Conservation (phyloP, 106 monocot species). For the Allium cepa region DNA sequence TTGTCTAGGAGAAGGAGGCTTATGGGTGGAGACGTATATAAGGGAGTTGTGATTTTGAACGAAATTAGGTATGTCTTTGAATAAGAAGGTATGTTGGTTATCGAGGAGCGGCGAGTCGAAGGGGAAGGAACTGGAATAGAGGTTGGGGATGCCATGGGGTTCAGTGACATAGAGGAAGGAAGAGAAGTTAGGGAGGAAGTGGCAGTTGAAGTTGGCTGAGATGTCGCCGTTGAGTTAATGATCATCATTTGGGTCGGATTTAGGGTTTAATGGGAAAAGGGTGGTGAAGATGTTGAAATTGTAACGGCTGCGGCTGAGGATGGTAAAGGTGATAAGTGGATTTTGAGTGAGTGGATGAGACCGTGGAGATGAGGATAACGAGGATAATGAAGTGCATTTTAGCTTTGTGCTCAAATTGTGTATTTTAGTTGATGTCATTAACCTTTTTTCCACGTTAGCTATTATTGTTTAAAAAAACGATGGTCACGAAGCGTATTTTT, state of each 20-base stretch:
- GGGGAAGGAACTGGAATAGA: conserved; percentile 37
- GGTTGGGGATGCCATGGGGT: conserved; percentile 41
- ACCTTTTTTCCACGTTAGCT: too few relatives aligned
- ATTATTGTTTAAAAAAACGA: too few relatives aligned
- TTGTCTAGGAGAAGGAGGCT: conserved; percentile 30
- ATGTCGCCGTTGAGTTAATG: conserved; percentile 60
- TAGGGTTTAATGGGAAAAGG: background rate
- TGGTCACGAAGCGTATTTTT: too few relatives aligned
- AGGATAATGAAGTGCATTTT: background rate
- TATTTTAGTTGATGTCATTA: too few relatives aligned
- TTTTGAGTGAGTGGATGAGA: background rate
- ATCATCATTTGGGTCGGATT: conserved; percentile 11
- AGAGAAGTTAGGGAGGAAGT: conserved; percentile 33
- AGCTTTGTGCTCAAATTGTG: too few relatives aligned
- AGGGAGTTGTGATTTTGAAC: conserved; percentile 28
- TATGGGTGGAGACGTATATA: conserved; percentile 76
- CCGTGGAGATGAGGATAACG: background rate
- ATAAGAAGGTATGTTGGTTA: conserved; percentile 5
- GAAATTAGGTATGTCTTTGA: conserved; percentile 74
- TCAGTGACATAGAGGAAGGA: conserved; percentile 53
- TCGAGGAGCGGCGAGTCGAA: conserved; percentile 8
- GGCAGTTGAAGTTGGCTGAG: conserved; percentile 94
- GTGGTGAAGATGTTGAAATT: conserved; percentile 70
- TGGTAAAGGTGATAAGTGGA: conserved; percentile 63
- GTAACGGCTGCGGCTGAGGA: conserved; percentile 77